phyloP scores from a whole-genome alignment of 2,329 filamentous ascomycete genomes.

The Cordyceps javanica region DNA sequence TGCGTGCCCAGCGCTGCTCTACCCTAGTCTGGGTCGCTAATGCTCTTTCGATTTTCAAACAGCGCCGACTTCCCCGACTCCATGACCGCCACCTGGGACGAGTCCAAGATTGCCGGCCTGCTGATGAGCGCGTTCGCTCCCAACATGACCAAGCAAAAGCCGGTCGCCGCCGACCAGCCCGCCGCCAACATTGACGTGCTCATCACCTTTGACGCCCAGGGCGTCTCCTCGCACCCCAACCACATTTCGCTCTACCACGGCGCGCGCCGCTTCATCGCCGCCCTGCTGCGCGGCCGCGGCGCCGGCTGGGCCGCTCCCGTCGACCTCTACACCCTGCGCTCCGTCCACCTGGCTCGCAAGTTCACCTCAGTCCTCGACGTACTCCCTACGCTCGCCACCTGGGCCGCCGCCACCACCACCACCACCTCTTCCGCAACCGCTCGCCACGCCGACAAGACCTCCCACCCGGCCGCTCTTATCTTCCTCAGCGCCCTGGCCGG shows the following conservation, averaged over 20 bases:
- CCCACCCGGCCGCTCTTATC: conserved; percentile 55
- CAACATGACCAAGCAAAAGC: conserved; percentile 37
- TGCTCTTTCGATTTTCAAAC: not conserved
- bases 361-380: conserved; percentile 74
- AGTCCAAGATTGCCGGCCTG: conserved; percentile 61
- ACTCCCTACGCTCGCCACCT: conserved; percentile 59
- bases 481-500: conserved; percentile 67
- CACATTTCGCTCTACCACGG: conserved; percentile 86
- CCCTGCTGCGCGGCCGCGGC: conserved; percentile 56
- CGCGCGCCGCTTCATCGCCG: conserved; percentile 63
- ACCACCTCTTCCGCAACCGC: no score
- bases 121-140: conserved; percentile 71
- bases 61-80: conserved; percentile 73
- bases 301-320: conserved; percentile 66
- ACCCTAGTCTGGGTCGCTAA: not conserved
- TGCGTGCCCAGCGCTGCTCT: no score
- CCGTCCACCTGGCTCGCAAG: conserved; percentile 69
- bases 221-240: conserved; percentile 86
- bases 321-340: conserved; percentile 77
- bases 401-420: conserved; percentile 43
- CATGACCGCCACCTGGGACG: conserved; percentile 75
- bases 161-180: conserved; percentile 31
- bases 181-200: conserved; percentile 66
- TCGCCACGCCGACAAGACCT: conserved; percentile 19
- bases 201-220: conserved; percentile 80